Conservation (phyloP, 169 alveolate genomes). For the Cryptosporidium canis region DNA sequence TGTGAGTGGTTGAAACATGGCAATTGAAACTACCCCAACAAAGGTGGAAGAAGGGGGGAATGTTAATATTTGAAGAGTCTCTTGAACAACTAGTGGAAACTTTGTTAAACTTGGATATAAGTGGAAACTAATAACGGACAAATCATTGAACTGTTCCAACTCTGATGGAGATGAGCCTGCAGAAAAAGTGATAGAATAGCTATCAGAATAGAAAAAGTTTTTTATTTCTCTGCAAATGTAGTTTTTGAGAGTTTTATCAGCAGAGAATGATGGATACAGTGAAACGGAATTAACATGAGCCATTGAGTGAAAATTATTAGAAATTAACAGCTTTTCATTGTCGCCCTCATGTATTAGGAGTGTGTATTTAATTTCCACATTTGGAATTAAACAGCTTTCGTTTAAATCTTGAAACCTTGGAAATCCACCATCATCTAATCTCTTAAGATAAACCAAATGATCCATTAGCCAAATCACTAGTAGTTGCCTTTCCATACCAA, state of each 20-base stretch:
- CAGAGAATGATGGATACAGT: neutral
- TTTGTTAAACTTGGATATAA: constrained; percentile 8
- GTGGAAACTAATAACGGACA: constrained; percentile 3
- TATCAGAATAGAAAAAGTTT: neutral
- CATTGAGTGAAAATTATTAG: neutral
- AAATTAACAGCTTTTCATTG: neutral
- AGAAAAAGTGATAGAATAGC: neutral
- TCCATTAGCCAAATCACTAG: constrained; percentile 25
- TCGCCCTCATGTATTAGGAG: neutral
- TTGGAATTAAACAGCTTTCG: constrained; percentile 41
- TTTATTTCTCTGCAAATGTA: neutral
- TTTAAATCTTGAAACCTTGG: constrained; percentile 13
- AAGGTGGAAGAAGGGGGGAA: constrained; percentile 18
- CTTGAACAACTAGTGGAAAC: constrained; percentile 23
- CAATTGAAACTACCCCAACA: constrained; percentile 11
- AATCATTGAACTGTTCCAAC: neutral
- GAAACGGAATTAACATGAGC: neutral
- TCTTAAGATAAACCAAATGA: neutral
- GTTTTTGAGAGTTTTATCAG: neutral
- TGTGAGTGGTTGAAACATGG: constrained; percentile 23
- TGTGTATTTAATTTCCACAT: constrained; percentile 24
- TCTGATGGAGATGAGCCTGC: constrained; percentile 19
- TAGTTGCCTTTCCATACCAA: constrained; percentile 31
- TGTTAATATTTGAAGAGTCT: neutral
- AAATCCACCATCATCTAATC: neutral